phyloP scores from a whole-genome alignment of 2,329 filamentous ascomycete genomes.

The Gaeumannomyces tritici region DNA sequence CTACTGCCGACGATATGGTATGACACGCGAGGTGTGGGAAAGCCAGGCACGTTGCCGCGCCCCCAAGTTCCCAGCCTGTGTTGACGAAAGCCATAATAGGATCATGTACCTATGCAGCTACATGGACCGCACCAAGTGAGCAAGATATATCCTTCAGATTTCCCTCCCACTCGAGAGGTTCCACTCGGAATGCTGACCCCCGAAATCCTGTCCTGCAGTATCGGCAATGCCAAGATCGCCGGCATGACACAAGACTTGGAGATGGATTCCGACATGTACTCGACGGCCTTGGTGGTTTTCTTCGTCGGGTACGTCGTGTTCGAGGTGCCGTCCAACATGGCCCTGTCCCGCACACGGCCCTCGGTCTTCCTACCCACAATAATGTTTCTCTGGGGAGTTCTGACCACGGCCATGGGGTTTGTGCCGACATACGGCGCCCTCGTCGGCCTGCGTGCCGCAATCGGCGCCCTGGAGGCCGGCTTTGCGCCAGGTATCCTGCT shows the following conservation, averaged over 20 bases:
- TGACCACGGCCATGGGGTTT: conserved; percentile 28
- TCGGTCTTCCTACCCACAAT: conserved; percentile 24
- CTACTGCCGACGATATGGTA: not conserved
- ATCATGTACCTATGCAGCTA: conserved; percentile 1
- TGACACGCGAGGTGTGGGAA: too few relatives aligned
- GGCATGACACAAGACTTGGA: conserved; percentile 18
- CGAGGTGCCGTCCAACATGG: conserved; percentile 26
- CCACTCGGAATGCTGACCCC: not conserved
- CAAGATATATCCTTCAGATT: not conserved
- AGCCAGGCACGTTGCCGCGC: too few relatives aligned
- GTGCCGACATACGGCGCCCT: conserved; percentile 21
- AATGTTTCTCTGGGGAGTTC: conserved; percentile 29
- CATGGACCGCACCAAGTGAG: conserved; percentile 2
- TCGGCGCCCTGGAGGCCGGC: conserved; percentile 49
- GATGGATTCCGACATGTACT: conserved; percentile 49
- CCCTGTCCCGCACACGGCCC: conserved; percentile 31
- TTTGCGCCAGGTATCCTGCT: conserved; percentile 46
- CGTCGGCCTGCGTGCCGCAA: conserved; percentile 26
- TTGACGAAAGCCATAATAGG: not conserved
- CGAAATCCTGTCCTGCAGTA: conserved; percentile 9
- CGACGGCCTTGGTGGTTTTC: conserved; percentile 45
- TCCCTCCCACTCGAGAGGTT: too few relatives aligned
- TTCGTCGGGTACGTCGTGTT: conserved; percentile 53
- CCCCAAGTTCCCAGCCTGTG: not conserved
- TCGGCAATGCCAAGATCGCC: conserved; percentile 36